Percentiles rank a stretch among this genome's conserved stretches.
These are phyloP conservation scores for Solanum pennellii DNA, from an alignment of 257 asterid species.

Conservation along the genomic window DNA sequence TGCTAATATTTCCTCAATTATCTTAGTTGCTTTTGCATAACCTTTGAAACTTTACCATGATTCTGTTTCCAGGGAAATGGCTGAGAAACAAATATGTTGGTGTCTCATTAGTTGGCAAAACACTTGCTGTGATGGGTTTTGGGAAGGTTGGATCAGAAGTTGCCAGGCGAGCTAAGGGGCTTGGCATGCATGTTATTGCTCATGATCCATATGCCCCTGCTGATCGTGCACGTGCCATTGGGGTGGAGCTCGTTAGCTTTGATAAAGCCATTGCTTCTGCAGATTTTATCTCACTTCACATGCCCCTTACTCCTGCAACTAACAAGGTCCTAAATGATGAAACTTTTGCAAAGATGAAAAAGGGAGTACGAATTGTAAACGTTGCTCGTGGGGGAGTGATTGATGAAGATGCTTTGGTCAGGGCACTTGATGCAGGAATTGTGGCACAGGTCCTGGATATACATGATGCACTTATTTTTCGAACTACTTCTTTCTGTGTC, in stretches of 20 bases:
- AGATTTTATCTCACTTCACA: slow-evolving; percentile 84
- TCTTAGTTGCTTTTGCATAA: not conserved
- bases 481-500: not conserved
- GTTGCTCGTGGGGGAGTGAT: slow-evolving; percentile 99
- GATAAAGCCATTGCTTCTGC: slow-evolving; percentile 69
- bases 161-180: slow-evolving; percentile 90
- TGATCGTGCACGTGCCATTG: slow-evolving; percentile 88
- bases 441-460: slow-evolving; percentile 69
- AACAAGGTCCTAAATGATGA: slow-evolving; percentile 63
- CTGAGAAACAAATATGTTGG: slow-evolving; percentile 86
- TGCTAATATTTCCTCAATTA: not conserved
- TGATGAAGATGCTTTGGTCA: slow-evolving; percentile 88
- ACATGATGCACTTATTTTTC: not conserved
- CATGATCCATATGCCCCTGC: slow-evolving; percentile 92
- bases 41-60: not conserved
- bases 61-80: slow-evolving; percentile 58
- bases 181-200: slow-evolving; percentile 88
- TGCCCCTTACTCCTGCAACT: slow-evolving; percentile 87
- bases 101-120: slow-evolving; percentile 91
- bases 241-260: slow-evolving; percentile 83
- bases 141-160: slow-evolving; percentile 98
- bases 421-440: slow-evolving; percentile 79
- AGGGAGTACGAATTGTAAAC: slow-evolving; percentile 73
- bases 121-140: slow-evolving; percentile 90
- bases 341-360: slow-evolving; percentile 86